Evolutionary conservation across 2,329 filamentous ascomycete species (phyloP).

Genomic region (Aspergillus pseudotamarii): DNA sequence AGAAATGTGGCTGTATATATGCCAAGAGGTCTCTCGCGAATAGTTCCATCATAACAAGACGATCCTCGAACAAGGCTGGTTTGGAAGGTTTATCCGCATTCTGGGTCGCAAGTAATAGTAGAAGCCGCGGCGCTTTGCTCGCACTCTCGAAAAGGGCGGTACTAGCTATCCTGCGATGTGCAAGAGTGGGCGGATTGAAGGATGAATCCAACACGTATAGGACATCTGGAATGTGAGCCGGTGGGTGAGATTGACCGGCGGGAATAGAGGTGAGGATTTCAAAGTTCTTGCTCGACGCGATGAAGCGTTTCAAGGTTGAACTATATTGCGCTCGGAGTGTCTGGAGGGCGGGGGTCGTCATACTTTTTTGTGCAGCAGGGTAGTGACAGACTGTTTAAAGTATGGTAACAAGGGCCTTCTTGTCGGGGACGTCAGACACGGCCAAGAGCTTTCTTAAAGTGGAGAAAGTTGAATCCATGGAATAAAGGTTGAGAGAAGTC

Average conservation of each 20-base stretch:
- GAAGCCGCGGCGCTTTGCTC: conserved; percentile 43
- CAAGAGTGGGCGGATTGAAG: conserved; percentile 66
- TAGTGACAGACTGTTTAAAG: background rate
- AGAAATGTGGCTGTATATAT: conserved; percentile 24
- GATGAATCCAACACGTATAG: conserved; percentile 68
- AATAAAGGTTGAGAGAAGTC: background rate
- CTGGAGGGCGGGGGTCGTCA: conserved; percentile 25
- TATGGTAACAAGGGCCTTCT: background rate
- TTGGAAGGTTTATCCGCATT: conserved; percentile 66
- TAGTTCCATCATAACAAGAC: conserved; percentile 52
- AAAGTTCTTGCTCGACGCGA: conserved; percentile 40
- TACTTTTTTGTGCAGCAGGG: conserved; percentile 1
- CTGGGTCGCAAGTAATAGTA: conserved; percentile 64
- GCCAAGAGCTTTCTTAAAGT: background rate
- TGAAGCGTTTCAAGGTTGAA: conserved; percentile 47
- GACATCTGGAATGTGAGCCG: conserved; percentile 25
- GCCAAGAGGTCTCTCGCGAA: conserved; percentile 48
- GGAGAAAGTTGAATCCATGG: conserved; percentile 1
- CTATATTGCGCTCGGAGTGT: conserved; percentile 42
- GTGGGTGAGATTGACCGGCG: conserved; percentile 15
- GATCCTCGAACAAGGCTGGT: conserved; percentile 51
- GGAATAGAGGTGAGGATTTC: conserved; percentile 35
- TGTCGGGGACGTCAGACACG: background rate
- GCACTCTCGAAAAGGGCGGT: conserved; percentile 52
- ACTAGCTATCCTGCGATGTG: conserved; percentile 59